Percentiles rank a stretch among this genome's conserved stretches.
These are phyloP conservation scores for Fagus sylvatica DNA, from an alignment of 306 rosid species.

Conservation along the genomic window DNA sequence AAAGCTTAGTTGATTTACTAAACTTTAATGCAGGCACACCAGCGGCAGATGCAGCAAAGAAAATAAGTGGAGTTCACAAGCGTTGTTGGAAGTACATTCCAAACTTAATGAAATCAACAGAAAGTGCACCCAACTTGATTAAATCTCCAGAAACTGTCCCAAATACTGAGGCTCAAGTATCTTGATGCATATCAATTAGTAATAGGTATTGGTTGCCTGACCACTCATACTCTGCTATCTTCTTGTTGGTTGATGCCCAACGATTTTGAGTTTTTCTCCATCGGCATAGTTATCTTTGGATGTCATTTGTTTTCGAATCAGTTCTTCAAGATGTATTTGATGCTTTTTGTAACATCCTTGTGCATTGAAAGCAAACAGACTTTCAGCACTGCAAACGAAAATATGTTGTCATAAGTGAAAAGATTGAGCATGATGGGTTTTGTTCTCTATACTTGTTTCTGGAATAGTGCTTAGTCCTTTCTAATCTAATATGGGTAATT, in stretches of 20 bases:
- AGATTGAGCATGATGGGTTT: slow-evolving; percentile 18
- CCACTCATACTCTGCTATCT: neutral
- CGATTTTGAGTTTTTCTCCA: slow-evolving; percentile 25
- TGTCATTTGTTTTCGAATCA: slow-evolving; percentile 10
- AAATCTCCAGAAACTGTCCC: slow-evolving; percentile 44
- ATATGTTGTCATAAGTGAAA: slow-evolving; percentile 22
- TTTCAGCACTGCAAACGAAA: slow-evolving; percentile 9
- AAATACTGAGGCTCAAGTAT: slow-evolving; percentile 57
- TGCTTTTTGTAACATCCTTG: slow-evolving; percentile 29
- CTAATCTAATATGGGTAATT: neutral
- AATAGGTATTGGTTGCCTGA: slow-evolving; percentile 20
- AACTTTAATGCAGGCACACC: slow-evolving; percentile 64
- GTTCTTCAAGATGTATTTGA: slow-evolving; percentile 22
- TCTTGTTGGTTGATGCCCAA: slow-evolving; percentile 7
- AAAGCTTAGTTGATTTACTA: too few species aligned
- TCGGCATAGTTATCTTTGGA: slow-evolving; percentile 19
- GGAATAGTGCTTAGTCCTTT: neutral
- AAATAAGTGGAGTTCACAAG: slow-evolving; percentile 96
- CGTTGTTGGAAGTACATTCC: slow-evolving; percentile 92
- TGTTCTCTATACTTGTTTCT: slow-evolving; percentile 14
- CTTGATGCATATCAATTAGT: slow-evolving; percentile 34
- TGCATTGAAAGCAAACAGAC: slow-evolving; percentile 7
- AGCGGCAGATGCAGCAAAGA: slow-evolving; percentile 51
- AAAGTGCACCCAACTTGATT: slow-evolving; percentile 34
- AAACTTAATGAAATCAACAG: slow-evolving; percentile 36